Conservation (phyloP, 805 yeast genomes). For the Suhomyces tanzawaensis region DNA sequence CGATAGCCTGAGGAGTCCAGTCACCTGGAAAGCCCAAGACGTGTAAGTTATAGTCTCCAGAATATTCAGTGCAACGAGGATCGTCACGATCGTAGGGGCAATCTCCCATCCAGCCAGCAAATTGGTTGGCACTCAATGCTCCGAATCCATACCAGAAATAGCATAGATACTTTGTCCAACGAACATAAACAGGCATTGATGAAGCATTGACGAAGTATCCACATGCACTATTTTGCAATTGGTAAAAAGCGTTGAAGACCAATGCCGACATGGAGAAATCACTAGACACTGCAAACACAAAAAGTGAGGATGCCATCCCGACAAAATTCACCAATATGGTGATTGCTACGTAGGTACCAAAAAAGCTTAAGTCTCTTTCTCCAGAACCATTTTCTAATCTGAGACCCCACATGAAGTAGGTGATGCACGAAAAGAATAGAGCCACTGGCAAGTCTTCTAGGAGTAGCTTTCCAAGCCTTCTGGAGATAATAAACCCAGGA, state of each 20-base stretch:
- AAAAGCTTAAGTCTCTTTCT: conserved; percentile 15
- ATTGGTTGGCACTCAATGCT: conserved; percentile 24
- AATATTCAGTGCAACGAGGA: conserved; percentile 38
- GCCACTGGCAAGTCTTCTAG: conserved; percentile 70
- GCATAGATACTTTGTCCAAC: conserved; percentile 27
- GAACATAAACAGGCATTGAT: conserved; percentile 28
- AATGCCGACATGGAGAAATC: conserved; percentile 20
- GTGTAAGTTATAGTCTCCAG: conserved; percentile 53
- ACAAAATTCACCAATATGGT: conserved; percentile 16
- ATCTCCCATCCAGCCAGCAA: conserved; percentile 21
- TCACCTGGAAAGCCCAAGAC: conserved; percentile 58
- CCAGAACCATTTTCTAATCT: conserved; percentile 26
- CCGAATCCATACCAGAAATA: conserved; percentile 30
- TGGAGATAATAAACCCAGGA: conserved; percentile 61
- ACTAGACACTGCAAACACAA: conserved; percentile 20
- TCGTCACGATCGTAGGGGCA: conserved; percentile 34
- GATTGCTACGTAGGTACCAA: conserved; percentile 21
- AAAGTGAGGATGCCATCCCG: conserved; percentile 19
- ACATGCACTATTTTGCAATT: conserved; percentile 28
- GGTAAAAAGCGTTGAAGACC: conserved; percentile 20
- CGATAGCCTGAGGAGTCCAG: conserved; percentile 68
- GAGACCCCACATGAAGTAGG: conserved; percentile 79
- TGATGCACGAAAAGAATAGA: conserved; percentile 54
- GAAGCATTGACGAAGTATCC: conserved; percentile 27
- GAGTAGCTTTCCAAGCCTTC: conserved; percentile 63